Conservation (phyloP, 257 asterid genomes). For the Gentiana dahurica region DNA sequence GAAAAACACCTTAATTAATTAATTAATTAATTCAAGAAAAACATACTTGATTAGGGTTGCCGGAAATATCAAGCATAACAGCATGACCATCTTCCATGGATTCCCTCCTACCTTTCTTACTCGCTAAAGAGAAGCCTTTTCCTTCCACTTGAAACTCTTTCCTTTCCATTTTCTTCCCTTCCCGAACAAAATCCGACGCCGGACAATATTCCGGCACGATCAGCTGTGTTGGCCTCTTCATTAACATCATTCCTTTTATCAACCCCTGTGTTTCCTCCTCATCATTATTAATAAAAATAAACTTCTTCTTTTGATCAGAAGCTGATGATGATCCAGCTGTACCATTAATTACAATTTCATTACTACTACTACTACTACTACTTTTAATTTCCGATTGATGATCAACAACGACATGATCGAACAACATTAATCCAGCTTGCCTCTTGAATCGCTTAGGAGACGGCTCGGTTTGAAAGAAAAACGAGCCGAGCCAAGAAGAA, state of each 20-base stretch:
- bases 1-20: background rate
- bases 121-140: slow-evolving; percentile 23
- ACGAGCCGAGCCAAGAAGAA: background rate
- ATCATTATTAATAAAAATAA: slow-evolving; percentile 1
- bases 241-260: slow-evolving; percentile 3
- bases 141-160: slow-evolving; percentile 27
- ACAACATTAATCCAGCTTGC: background rate
- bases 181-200: slow-evolving; percentile 11
- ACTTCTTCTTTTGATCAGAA: too few species aligned
- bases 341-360: background rate
- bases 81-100: slow-evolving; percentile 47
- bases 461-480: background rate
- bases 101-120: slow-evolving; percentile 41
- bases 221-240: slow-evolving; percentile 35
- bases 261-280: background rate
- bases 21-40: background rate
- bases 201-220: slow-evolving; percentile 18
- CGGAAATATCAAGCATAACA: slow-evolving; percentile 28
- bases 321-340: background rate
- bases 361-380: background rate
- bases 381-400: background rate
- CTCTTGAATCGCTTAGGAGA: background rate
- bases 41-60: slow-evolving; percentile 39
- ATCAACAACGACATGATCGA: background rate
- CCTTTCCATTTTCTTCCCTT: slow-evolving; percentile 17